Base-by-base conservation (phyloP, 1,139 yeast species). In the Kodamaea derodonti region DNA sequence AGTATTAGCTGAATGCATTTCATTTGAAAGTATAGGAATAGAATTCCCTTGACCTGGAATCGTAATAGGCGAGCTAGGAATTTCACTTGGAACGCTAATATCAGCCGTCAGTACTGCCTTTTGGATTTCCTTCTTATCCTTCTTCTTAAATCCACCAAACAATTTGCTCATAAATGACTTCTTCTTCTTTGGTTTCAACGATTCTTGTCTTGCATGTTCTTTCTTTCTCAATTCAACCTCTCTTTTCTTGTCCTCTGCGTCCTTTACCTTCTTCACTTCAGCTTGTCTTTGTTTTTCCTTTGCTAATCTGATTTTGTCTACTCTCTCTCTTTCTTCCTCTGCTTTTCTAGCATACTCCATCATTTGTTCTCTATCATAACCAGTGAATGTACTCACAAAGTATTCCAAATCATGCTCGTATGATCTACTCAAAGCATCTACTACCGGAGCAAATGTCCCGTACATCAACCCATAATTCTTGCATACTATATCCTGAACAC, bases 401-500 rank as follows among this genome's bases (percentile, higher is more conserved):
- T 53, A 59, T 9, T 47, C 49, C 34, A 64, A 43, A 37, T 60
- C 64, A 12, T 42, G 36, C 8, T 45, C 43, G 32, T 49, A 57
- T 7, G 58, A 52, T 13, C 41, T 43, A 6, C 54, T 49, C 38
- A 63, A 41, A 3, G 51, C 37, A 14, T 51, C 46, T 1, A 65
- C 58, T 0, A 59, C 36, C 3, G 40, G 40, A 32, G 50, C 53
- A 38, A 38, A 54, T 6, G 58, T 48, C 31, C 47, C 49, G 44
- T 52, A 56, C 31, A 52, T 48, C 28, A 44, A 48, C 26, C 43
- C 45, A 33, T 41, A 54, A 27, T 51, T 52, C 4, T 48, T 42
- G 3, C 53, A 43, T 8, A 65, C 37, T 4, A 51, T 49, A 7
- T 49, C 55, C 31, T 48, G 45, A 27, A 66, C 43, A 7, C 46